Evolutionary conservation across 2,329 filamentous ascomycete genomes (phyloP), one percentile per base, ranked within the genome.

Genomic region (Emergomyces africanus): DNA sequence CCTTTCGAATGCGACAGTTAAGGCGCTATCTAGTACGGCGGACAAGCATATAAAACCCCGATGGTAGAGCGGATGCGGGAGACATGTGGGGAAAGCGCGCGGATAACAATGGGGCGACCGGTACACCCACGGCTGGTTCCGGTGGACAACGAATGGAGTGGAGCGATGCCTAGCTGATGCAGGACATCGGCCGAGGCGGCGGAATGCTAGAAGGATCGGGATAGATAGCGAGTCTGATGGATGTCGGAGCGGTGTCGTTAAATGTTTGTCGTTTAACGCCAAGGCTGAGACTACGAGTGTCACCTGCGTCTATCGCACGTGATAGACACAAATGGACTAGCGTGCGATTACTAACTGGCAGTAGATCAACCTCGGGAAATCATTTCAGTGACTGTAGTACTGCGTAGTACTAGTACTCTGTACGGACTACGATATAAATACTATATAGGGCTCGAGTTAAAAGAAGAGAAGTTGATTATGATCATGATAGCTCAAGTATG

Each of bases 71-170:
- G 69, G 71, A 71, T 68, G 72, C 67, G 72, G 72, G 69, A 74
- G 72, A 74, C 72, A 74, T 74, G 72, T 74, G 72, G 72, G 71
- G 72, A 74, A 72, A 74, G 69, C 67, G 68, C 68, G 67, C 67
- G 66, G 66, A 67, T 65, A 67, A 64, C 64, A 65, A 64, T 67
- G 64, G 20, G 59, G 46, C 66, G 65, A 60, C 65, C 65, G 58
- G 66, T 63, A 64, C 66, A 65, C 65, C 61, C 62, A 64, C 37
- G n/a, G 50, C 28, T 9, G 42, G 42, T 41, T 48, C 55, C 42
- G 55, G 55, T 9, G 55, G 30, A 30, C 42, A 50, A 37, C 14
- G 50, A 41, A 39, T 37, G 8, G 30, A 14, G 37, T 14, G 28
- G 9, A 25, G 15, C 6, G 42, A 33, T 18, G n/a, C n/a, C 20